Percentiles rank a stretch among this genome's conserved stretches.
Conservation (phyloP, 495 filamentous ascomycete genomes). For the Tuber melanosporum region DNA sequence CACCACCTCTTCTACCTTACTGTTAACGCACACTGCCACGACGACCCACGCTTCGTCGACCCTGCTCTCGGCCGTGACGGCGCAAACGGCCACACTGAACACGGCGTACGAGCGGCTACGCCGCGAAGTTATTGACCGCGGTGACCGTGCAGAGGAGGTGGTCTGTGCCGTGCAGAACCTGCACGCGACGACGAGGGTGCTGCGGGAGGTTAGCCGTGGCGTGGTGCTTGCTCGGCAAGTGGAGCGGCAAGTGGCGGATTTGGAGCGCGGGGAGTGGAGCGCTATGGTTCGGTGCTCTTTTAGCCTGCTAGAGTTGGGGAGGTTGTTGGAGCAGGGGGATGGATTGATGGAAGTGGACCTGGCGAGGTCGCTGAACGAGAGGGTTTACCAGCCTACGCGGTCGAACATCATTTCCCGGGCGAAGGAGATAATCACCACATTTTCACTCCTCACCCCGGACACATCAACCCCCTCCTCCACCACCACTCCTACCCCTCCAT, state of each 20-base stretch:
- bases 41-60: conserved; percentile 61
- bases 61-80: conserved; percentile 65
- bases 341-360: conserved; percentile 55
- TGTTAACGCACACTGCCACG: conserved; percentile 69
- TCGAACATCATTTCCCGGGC: conserved; percentile 59
- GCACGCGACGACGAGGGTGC: conserved; percentile 69
- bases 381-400: conserved; percentile 64
- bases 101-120: conserved; percentile 76
- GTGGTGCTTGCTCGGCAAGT: conserved; percentile 77
- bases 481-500: background rate
- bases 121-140: conserved; percentile 72
- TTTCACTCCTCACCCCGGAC: conserved; percentile 58
- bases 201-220: conserved; percentile 65
- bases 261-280: conserved; percentile 62
- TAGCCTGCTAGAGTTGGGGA: conserved; percentile 64
- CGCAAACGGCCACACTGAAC: conserved; percentile 69
- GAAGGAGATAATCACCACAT: conserved; percentile 75
- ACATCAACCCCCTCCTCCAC: background rate
- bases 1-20: conserved; percentile 71
- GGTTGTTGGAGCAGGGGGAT: conserved; percentile 54
- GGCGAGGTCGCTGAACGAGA: conserved; percentile 59
- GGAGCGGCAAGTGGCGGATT: conserved; percentile 68
- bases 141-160: conserved; percentile 74
- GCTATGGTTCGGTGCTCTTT: conserved; percentile 71
- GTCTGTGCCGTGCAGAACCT: conserved; percentile 64